phyloP scores from a whole-genome alignment of 192 early-diverging fungal species.

The Backusella psychrophila region DNA sequence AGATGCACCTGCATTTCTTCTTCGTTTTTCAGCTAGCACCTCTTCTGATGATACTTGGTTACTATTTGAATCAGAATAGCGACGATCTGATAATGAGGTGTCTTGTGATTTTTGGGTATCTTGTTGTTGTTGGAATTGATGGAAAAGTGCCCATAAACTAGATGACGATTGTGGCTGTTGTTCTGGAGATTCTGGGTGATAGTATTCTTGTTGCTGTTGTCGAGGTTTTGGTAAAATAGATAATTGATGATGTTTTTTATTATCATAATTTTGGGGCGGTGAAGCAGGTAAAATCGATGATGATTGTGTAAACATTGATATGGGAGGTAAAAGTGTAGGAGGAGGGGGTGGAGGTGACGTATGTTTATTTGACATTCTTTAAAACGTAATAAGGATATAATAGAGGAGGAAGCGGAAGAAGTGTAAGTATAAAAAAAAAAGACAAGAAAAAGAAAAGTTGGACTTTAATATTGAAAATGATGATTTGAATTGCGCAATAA shows the following conservation, averaged over 20 bases:
- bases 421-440: neutral
- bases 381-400: neutral
- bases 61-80: slow-evolving; percentile 1
- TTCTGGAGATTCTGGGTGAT: slow-evolving; percentile 13
- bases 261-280: neutral
- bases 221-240: slow-evolving; percentile 2
- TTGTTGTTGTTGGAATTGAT: slow-evolving; percentile 12
- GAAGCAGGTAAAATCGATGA: neutral
- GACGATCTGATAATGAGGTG: neutral
- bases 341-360: neutral
- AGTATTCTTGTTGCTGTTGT: neutral
- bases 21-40: slow-evolving; percentile 59
- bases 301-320: slow-evolving; percentile 21
- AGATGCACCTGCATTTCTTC: slow-evolving; percentile 62
- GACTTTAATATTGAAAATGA: neutral
- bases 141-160: neutral
- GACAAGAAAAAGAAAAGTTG: neutral
- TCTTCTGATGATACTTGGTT: slow-evolving; percentile 38
- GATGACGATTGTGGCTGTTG: neutral
- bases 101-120: neutral
- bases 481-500: slow-evolving; percentile 13
- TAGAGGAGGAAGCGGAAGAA: neutral
- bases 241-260: neutral
- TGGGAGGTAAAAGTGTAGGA: slow-evolving; percentile 24
- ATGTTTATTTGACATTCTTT: neutral